Conservation (phyloP, 163 green algal species). For the Chloroidium sp. region DNA sequence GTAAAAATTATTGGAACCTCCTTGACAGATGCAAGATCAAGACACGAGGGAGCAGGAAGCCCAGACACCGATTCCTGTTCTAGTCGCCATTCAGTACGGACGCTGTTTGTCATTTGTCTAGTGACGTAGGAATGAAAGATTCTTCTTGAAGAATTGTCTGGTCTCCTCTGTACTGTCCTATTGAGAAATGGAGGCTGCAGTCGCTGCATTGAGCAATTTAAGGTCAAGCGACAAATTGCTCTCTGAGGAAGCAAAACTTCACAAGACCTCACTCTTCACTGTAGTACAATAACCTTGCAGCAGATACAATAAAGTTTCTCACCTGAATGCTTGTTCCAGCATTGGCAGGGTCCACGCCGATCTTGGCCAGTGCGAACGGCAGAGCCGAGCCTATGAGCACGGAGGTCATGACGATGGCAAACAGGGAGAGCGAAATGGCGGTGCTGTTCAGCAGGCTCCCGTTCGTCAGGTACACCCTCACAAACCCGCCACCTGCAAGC, state of each 20-base stretch:
- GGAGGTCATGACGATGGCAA: constrained; percentile 73
- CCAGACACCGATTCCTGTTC: too few relatives aligned
- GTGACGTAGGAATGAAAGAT: too few relatives aligned
- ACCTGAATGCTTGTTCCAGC: constrained; percentile 80
- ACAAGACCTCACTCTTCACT: too few relatives aligned
- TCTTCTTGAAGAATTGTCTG: neutral
- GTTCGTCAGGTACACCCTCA: constrained; percentile 72
- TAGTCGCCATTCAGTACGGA: too few relatives aligned
- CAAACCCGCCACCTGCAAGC: constrained; percentile 51
- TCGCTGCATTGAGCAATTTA: too few relatives aligned
- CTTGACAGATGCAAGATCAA: neutral
- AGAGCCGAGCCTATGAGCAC: constrained; percentile 71
- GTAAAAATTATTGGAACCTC: neutral
- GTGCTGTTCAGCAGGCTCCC: constrained; percentile 48
- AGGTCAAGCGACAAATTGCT: too few relatives aligned
- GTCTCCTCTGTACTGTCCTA: neutral
- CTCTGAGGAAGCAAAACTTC: too few relatives aligned
- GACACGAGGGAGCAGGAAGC: neutral
- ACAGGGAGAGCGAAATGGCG: constrained; percentile 75
- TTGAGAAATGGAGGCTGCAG: too few relatives aligned
- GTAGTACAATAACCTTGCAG: neutral
- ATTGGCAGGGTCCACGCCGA: constrained; percentile 78
- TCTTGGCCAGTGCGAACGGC: constrained; percentile 66
- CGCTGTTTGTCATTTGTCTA: too few relatives aligned
- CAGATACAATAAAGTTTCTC: neutral